A percentile compares a stretch with the other conserved stretches of the same genome.
phyloP scores from a whole-genome alignment of 2,329 filamentous ascomycete genomes.

The Clonostachys chloroleuca region DNA sequence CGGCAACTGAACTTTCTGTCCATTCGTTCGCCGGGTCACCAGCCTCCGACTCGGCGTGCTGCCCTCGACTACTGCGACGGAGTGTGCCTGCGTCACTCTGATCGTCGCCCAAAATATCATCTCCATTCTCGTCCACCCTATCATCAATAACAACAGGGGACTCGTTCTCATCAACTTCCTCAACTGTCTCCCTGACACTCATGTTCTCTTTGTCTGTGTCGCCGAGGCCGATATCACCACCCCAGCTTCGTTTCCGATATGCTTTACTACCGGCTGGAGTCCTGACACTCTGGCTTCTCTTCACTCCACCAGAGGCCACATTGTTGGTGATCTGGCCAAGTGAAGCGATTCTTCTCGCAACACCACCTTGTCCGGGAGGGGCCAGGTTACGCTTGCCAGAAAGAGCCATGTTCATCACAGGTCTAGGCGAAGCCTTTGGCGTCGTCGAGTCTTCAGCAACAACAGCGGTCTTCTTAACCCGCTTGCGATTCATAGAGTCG shows the following conservation, averaged over 20 bases:
- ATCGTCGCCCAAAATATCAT: slow-evolving; percentile 7
- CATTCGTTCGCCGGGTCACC: slow-evolving; percentile 40
- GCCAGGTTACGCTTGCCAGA: slow-evolving; percentile 43
- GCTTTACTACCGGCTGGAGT: slow-evolving; percentile 42
- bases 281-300: slow-evolving; percentile 75
- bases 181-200: slow-evolving; percentile 56
- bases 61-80: slow-evolving; percentile 38
- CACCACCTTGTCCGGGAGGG: slow-evolving; percentile 42
- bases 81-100: slow-evolving; percentile 31
- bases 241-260: slow-evolving; percentile 68
- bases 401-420: slow-evolving; percentile 49
- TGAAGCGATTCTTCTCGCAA: slow-evolving; percentile 79
- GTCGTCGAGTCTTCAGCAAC: slow-evolving; percentile 11
- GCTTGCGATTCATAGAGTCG: slow-evolving; percentile 56
- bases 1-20: slow-evolving; percentile 34
- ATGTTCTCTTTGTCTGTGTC: slow-evolving; percentile 62
- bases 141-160: slow-evolving; percentile 13
- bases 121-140: slow-evolving; percentile 5
- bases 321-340: slow-evolving; percentile 87
- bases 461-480: slow-evolving; percentile 33
- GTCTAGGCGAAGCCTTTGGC: slow-evolving; percentile 15
- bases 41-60: slow-evolving; percentile 27
- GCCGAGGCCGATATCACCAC: slow-evolving; percentile 42
- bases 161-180: slow-evolving; percentile 39
- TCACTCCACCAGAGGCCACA: slow-evolving; percentile 57